Evolutionary conservation across 192 early-diverging fungal species (phyloP), one percentile per base, ranked within the genome.

Genomic region (Backusella westeae): DNA sequence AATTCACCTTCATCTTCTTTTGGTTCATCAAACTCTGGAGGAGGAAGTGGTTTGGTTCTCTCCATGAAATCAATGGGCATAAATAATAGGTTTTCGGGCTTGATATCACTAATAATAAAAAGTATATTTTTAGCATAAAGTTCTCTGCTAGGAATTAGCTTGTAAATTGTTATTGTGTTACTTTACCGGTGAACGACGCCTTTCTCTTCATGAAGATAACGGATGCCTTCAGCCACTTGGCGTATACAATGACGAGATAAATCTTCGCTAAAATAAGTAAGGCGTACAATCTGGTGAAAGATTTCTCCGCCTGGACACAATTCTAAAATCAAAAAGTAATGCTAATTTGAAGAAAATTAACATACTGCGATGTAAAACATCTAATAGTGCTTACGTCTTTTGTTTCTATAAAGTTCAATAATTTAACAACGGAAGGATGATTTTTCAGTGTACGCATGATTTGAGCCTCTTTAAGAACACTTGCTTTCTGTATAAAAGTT

Each of bases 51-150:
- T 4, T 63, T 63, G 15, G 10, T 34, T 8, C 77, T 66, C 34
- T 78, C 71, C 49, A 88, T 86, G n/a, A 93, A 85, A 0, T 91
- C 87, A 41, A 93, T 93, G 23, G 91, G 85, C 68, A 90, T 89
- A 84, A 94, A 93, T 14, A 93, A 81, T 59, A 97, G 86, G 81
- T 98, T 98, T 78, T 98, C 96, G 23, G 93, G 93, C 86, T 98
- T 98, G 71, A 98, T 95, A 80, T 98, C 96, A 41, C 96, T 88
- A 73, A 29, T 12, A 26, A 0, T 39, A 69, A 19, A 6, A 3
- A 17, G n/a, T 3, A 10, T 35, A 42, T 26, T 14, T 23, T 63
- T 63, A 63, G 12, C 4, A 26, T 14, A 44, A 44, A 19, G 15
- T 5, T 5, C 4, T 44, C 0, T 44, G 12, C 15, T 14, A 29